Evolutionary conservation across 192 early-diverging fungal species (phyloP), one percentile per base, ranked within the genome.

Genomic region (Thamnidium elegans): DNA sequence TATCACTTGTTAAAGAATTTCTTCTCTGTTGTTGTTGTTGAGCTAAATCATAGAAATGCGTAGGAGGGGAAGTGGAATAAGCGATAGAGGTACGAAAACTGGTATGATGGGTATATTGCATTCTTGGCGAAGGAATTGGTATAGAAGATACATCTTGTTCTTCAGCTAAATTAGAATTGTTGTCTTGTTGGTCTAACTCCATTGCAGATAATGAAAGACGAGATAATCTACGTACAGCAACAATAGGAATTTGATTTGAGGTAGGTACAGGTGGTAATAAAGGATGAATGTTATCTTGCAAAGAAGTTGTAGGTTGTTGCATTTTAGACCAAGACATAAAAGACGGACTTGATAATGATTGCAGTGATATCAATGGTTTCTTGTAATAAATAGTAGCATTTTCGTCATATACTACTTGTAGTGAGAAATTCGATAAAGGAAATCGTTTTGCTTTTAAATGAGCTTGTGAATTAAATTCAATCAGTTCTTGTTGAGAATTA

Each of bases 61-160:
- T 21, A 23, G 63, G 56, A 14, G 71, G 65, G 2, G 62, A 63
- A 4, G 62, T 65, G 4, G 65, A 73, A 26, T 68, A 73, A 8
- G 71, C 58, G 7, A 67, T 31, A 3, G 53, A 39, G 5, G 34
- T 52, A 23, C 32, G 53, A 31, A 30, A 32, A 13, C 47, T 30
- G 4, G 62, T 66, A 61, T 67, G 71, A 26, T 68, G 71, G 26
- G 71, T 73, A 58, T 68, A 73, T 60, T 73, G 71, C 58, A 73
- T 68, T 7, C 30, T 34, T 20, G 71, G 32, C 8, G 66, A 65
- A n/a, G 61, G 58, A 32, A 63, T 62, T n/a, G 68, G 61, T 14
- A 64, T 51, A 3, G 62, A 26, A 8, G 17, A 11, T 14, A 13
- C 17, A 14, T 59, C 42, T 39, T 45, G 3, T 13, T 44, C 42